These are phyloP conservation scores for Fusarium beomiforme DNA, from an alignment of 2,329 filamentous ascomycete species.

Conservation along the genomic window DNA sequence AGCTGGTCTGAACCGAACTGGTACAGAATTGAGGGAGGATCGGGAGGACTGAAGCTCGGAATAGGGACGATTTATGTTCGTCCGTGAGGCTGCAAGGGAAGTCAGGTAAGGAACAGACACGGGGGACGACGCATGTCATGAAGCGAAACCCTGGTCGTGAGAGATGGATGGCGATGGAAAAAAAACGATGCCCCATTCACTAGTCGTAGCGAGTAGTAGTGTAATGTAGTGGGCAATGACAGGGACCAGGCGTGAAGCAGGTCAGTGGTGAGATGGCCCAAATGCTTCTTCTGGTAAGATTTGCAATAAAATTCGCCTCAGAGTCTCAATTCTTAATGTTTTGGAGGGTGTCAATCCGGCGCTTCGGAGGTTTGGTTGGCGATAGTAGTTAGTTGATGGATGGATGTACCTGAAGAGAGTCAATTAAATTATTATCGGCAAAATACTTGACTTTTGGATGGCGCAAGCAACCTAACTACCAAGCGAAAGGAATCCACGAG, in stretches of 20 bases:
- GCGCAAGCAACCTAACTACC: slow-evolving; percentile 39
- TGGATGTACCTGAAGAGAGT: not conserved
- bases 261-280: slow-evolving; percentile 39
- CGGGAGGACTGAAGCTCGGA: slow-evolving; percentile 36
- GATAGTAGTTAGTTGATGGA: slow-evolving; percentile 11
- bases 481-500: slow-evolving; percentile 22
- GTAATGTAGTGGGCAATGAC: slow-evolving; percentile 37
- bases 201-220: slow-evolving; percentile 15
- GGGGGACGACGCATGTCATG: slow-evolving; percentile 40
- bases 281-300: slow-evolving; percentile 43
- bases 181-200: slow-evolving; percentile 42
- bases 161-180: slow-evolving; percentile 31
- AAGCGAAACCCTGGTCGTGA: slow-evolving; percentile 39
- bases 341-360: slow-evolving; percentile 37
- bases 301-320: slow-evolving; percentile 44
- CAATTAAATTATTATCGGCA: not conserved
- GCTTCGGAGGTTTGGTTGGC: slow-evolving; percentile 11
- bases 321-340: slow-evolving; percentile 22
- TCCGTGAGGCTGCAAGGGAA: slow-evolving; percentile 44
- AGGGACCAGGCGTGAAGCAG: slow-evolving; percentile 44
- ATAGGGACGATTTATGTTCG: slow-evolving; percentile 44
- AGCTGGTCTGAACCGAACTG: slow-evolving; percentile 40
- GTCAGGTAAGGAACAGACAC: slow-evolving; percentile 18
- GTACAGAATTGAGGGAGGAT: slow-evolving; percentile 25
- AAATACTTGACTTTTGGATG: slow-evolving; percentile 28